Evolutionary conservation across 169 alveolate species (phyloP).

Genomic region (Plasmodium falciparum): DNA sequence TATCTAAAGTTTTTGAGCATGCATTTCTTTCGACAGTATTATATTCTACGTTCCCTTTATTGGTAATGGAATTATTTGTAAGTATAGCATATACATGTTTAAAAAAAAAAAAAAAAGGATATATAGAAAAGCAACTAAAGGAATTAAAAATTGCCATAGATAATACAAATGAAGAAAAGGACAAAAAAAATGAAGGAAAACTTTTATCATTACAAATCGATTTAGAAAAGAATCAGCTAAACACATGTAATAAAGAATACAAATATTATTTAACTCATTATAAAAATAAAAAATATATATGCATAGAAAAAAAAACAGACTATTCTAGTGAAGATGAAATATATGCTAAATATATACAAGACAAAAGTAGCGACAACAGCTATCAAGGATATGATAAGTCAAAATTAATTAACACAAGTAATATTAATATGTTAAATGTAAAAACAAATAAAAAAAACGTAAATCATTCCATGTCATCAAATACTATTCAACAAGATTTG

Average conservation of each 20-base stretch:
- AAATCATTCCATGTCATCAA: slow-evolving; percentile 16
- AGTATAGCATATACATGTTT: slow-evolving; percentile 33
- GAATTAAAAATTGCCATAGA: slow-evolving; percentile 39
- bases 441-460: too few relatives aligned
- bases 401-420: too few relatives aligned
- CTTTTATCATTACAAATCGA: slow-evolving; percentile 52
- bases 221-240: slow-evolving; percentile 61
- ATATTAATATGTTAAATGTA: too few relatives aligned
- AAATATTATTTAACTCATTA: slow-evolving; percentile 62
- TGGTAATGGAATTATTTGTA: slow-evolving; percentile 35
- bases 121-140: slow-evolving; percentile 35
- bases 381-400: too few relatives aligned
- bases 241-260: slow-evolving; percentile 43
- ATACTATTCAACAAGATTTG: slow-evolving; percentile 44
- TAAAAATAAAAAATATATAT: slow-evolving; percentile 63
- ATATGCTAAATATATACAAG: too few relatives aligned
- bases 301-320: slow-evolving; percentile 68
- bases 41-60: slow-evolving; percentile 27
- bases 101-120: slow-evolving; percentile 50
- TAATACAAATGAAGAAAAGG: slow-evolving; percentile 4
- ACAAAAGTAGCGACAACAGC: too few relatives aligned
- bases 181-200: slow-evolving; percentile 20
- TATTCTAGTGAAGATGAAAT: slow-evolving; percentile 25
- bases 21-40: slow-evolving; percentile 20
- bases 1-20: slow-evolving; percentile 45